Conservation (phyloP, 208 protist species). For the Naegleria gruberi region DNA sequence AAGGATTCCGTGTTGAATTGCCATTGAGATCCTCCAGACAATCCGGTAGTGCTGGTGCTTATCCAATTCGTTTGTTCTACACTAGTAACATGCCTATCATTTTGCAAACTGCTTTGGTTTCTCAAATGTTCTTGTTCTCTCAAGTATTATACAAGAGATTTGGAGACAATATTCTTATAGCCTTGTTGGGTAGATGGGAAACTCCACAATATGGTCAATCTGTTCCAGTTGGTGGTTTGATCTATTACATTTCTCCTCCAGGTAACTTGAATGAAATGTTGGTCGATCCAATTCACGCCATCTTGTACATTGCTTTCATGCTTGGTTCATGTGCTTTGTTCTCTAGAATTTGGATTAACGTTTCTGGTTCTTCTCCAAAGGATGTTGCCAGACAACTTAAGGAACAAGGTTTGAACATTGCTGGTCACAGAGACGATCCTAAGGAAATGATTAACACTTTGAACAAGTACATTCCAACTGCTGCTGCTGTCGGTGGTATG, state of each 20-base stretch:
- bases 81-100: conserved; percentile 99
- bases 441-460: conserved; percentile 71
- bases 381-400: conserved; percentile 96
- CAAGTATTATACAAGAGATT: conserved; percentile 98
- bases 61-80: conserved; percentile 99
- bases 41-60: conserved; percentile 60
- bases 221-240: conserved; percentile 91
- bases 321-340: conserved; percentile 95
- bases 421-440: conserved; percentile 69
- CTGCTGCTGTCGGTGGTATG: conserved; percentile 97
- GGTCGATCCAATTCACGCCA: conserved; percentile 91
- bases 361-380: conserved; percentile 87
- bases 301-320: conserved; percentile 97
- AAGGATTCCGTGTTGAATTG: conserved; percentile 96
- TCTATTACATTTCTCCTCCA: conserved; percentile 98
- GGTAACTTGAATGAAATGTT: conserved; percentile 80
- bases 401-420: conserved; percentile 86
- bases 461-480: conserved; percentile 96
- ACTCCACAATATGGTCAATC: conserved; percentile 54
- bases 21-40: conserved; percentile 80
- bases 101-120: conserved; percentile 96
- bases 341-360: conserved; percentile 96
- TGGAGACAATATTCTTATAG: conserved; percentile 91
- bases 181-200: conserved; percentile 95
- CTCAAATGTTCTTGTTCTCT: conserved; percentile 99